Percentiles rank a stretch among this genome's conserved stretches.
These are phyloP conservation scores for Mycena indigotica DNA, from an alignment of 768 basidiomycete genomes.

Conservation along the genomic window DNA sequence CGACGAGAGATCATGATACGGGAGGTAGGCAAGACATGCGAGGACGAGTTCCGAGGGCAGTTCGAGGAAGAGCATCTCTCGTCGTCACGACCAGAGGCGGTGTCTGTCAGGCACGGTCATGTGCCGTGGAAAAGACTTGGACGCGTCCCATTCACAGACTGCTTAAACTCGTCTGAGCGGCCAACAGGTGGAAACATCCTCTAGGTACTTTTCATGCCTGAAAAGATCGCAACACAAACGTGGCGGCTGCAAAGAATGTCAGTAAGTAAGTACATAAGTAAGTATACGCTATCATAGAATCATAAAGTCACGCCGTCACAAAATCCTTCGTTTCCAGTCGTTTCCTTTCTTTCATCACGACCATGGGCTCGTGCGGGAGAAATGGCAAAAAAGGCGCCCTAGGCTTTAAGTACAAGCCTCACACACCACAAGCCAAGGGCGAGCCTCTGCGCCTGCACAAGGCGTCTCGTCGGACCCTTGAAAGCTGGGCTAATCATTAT, in stretches of 20 bases:
- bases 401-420: background rate
- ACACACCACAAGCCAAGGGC: background rate
- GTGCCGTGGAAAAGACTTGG: no score
- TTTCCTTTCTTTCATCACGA: background rate
- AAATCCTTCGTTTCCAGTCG: no score
- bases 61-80: background rate
- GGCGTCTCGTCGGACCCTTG: background rate
- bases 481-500: slow-evolving; percentile 8
- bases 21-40: slow-evolving; percentile 2
- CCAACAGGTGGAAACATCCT: no score
- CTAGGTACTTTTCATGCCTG: no score
- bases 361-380: background rate
- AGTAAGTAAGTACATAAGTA: no score
- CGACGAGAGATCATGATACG: background rate
- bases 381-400: background rate
- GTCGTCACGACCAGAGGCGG: background rate
- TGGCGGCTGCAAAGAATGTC: no score
- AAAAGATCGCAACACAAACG: no score
- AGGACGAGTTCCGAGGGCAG: slow-evolving; percentile 5
- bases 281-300: no score
- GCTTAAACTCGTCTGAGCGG: no score
- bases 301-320: no score
- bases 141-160: no score
- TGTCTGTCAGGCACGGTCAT: background rate
- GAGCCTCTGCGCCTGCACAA: background rate